Evolutionary conservation across 441 rosid genomes (phyloP), one percentile per base, ranked within the genome.

Genomic region (Pelargonium myrrhifolium): DNA sequence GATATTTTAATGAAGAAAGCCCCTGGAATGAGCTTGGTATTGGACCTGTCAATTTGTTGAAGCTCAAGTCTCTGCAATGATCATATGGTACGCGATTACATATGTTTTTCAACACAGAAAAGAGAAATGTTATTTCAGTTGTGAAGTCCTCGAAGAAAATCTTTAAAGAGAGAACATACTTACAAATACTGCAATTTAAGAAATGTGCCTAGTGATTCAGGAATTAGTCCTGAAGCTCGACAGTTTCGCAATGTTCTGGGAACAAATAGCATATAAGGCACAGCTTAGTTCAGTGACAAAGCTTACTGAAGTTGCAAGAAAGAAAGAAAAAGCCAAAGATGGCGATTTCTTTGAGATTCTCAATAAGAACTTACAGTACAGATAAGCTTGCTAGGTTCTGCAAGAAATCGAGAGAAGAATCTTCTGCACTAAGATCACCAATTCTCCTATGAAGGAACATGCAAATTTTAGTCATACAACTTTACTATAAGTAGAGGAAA

Each of bases 41-140:
- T 64, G 55, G 76, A 49, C 87, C 89, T 35, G 76, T 72, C 73
- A 83, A 76, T 74, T 85, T 74, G 81, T 85, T 83, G 78, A 83
- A 83, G 74, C 89, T 85, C 67, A 85, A 74, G 69, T 85, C 89
- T 75, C 89, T 85, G 81, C 31, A 14, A 43, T 9, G 49, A 39
- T 9, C n/a, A 31, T 31, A 31, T 31, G 35, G 35, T 31, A 31
- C 35, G 35, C 35, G 35, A 31, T 31, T 31, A 31, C 35, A 31
- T 31, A 31, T 31, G 35, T 31, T 31, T 31, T 31, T 31, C 35
- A 31, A 31, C 35, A 31, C 35, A 31, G n/a, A 31, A 31, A 43
- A 43, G 10, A 40, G 51, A 14, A 47, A 47, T 12, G 17, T 47
- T 5, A 47, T 12, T 4, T 47, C 17, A 47, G 15, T 12, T 6